These are phyloP conservation scores for Trichoderma guizhouense DNA, from an alignment of 2,329 filamentous ascomycete genomes.

Conservation along the genomic window DNA sequence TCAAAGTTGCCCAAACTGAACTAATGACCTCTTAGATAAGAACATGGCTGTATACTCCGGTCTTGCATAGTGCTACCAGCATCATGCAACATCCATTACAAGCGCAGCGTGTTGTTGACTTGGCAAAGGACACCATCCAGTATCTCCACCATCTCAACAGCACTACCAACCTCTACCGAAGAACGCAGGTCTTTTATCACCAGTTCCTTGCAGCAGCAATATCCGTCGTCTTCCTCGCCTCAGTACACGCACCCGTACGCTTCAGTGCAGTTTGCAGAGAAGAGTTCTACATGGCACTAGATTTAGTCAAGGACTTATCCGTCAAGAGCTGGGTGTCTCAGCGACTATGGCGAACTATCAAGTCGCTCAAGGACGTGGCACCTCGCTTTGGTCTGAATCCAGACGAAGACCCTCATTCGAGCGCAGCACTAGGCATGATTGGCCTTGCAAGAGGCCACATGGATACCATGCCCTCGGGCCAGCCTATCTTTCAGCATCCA, in stretches of 20 bases:
- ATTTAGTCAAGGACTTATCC: slow-evolving; percentile 69
- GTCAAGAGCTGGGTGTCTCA: slow-evolving; percentile 69
- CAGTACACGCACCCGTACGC: slow-evolving; percentile 68
- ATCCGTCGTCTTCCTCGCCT: slow-evolving; percentile 72
- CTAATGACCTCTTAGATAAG: slow-evolving; percentile 53
- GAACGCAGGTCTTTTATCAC: slow-evolving; percentile 73
- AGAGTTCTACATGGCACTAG: slow-evolving; percentile 76
- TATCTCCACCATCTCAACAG: slow-evolving; percentile 69
- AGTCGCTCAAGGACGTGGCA: slow-evolving; percentile 67
- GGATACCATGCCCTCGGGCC: slow-evolving; percentile 24
- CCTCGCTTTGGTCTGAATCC: slow-evolving; percentile 61
- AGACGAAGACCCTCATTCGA: slow-evolving; percentile 49
- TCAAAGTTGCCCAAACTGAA: neutral
- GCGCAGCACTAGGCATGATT: slow-evolving; percentile 54
- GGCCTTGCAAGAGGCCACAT: slow-evolving; percentile 46
- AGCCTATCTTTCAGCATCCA: slow-evolving; percentile 29
- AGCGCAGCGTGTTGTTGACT: slow-evolving; percentile 69
- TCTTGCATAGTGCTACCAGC: slow-evolving; percentile 78
- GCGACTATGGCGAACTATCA: slow-evolving; percentile 69
- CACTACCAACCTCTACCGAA: slow-evolving; percentile 67
- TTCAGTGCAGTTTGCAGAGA: slow-evolving; percentile 67
- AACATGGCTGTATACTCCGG: slow-evolving; percentile 82
- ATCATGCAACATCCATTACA: slow-evolving; percentile 73
- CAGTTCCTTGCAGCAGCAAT: slow-evolving; percentile 75
- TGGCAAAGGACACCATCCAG: slow-evolving; percentile 73